Evolutionary conservation across 1,139 yeast species (phyloP).

Genomic region (Zygoascus meyerae): DNA sequence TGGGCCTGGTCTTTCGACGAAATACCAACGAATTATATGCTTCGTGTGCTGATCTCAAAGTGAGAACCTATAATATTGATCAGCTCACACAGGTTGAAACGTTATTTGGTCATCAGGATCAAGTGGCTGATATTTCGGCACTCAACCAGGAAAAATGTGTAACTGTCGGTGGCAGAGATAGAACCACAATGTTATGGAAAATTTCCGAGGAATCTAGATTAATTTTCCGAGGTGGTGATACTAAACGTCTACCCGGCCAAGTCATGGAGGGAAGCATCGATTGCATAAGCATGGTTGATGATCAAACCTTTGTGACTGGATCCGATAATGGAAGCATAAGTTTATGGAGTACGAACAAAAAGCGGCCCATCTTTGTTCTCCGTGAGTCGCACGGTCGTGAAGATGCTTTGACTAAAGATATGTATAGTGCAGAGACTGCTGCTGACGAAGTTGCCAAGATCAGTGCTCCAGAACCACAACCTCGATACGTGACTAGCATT

Average conservation of each 20-base stretch:
- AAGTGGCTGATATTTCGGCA: conserved; percentile 73
- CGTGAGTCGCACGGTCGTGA: conserved; percentile 76
- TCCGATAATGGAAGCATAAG: conserved; percentile 87
- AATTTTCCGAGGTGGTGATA: conserved; percentile 88
- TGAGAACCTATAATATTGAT: conserved; percentile 78
- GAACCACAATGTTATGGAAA: conserved; percentile 95
- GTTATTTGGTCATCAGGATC: conserved; percentile 92
- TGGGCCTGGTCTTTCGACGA: conserved; percentile 71
- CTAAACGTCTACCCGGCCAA: conserved; percentile 6
- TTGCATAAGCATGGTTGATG: conserved; percentile 86
- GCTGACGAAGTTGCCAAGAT: conserved; percentile 32
- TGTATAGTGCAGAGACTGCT: conserved; percentile 65
- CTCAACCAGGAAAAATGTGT: conserved; percentile 85
- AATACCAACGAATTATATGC: conserved; percentile 82
- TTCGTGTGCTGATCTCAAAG: conserved; percentile 86
- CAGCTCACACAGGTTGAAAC: conserved; percentile 87
- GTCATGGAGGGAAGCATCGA: conserved; percentile 85
- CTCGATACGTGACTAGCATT: conserved; percentile 80
- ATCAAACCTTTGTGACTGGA: conserved; percentile 87
- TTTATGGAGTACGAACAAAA: conserved; percentile 84
- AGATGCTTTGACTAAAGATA: conserved; percentile 42
- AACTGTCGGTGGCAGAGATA: conserved; percentile 90
- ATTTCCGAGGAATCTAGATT: conserved; percentile 90
- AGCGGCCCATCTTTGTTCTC: conserved; percentile 70
- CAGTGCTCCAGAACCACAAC: conserved; percentile 59